Base-by-base conservation (phyloP, 805 yeast species). In the Yarrowia sp. region DNA sequence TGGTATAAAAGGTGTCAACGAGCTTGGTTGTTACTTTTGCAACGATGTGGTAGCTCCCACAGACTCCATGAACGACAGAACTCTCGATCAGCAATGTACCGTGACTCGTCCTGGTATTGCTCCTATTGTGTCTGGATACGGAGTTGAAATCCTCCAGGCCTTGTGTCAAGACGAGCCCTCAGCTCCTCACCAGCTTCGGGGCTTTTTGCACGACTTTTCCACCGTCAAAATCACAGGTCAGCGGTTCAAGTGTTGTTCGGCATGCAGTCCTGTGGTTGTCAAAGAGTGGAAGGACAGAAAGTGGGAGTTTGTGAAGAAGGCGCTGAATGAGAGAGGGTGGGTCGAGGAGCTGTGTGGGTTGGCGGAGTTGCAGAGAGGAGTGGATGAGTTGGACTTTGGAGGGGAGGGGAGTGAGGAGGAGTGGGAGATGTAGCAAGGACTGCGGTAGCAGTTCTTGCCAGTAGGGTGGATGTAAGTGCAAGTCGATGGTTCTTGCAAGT, bases 71-170 rank as follows among this genome's bases (percentile, higher is more conserved):
- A 83, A 91, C 0, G 97, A 92, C 74, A 82, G 97, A 65, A 90
- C 98, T 0, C 80, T 95, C 69, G 99, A 95, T 78, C 98, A 95
- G 78, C 95, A 95, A 98, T 95, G 99, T 75, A 95, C 99, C 0
- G 99, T 95, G 0, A 95, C 99, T 0, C 82, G 99, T 49, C 98
- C 99, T 0, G 99, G 99, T 0, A 93, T 90, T 0, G 97, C 99
- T 0, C 80, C 90, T 73, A 80, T 92, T 78, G 98, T 98, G 4
- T 43, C 55, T 19, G 67, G 67, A 5, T 63, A 63, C n/a, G 69
- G 66, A 11, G 68, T 67, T 4, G 67, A 67, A 26, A 64, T 64
- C 5, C 49, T 45, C 10, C 56, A 58, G 40, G 58, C 83, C 1
- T 78, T 88, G 15, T 48, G 45, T 36, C 67, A 63, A 19, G 67